Evolutionary conservation across 2,329 filamentous ascomycete species (phyloP).

Genomic region (Tolypocladium pustulatum): DNA sequence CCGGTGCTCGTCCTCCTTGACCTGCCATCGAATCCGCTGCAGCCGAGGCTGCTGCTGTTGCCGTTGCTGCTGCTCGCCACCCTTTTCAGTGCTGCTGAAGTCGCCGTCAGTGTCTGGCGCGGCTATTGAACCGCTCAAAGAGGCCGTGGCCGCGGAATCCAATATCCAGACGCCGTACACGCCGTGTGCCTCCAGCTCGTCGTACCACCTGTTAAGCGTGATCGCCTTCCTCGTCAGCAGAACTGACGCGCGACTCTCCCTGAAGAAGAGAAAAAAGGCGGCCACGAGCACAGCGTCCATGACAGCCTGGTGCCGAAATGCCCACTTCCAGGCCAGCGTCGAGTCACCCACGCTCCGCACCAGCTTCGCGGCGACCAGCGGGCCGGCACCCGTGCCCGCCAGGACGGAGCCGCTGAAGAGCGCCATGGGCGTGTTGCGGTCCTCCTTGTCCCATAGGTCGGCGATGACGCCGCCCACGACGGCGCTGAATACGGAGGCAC

Average conservation of each 20-base stretch:
- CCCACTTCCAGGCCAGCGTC: conserved; percentile 63
- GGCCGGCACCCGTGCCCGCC: conserved; percentile 69
- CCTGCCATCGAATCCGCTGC: conserved; percentile 64
- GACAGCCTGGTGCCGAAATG: conserved; percentile 80
- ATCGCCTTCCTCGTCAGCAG: conserved; percentile 66
- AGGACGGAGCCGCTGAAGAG: conserved; percentile 73
- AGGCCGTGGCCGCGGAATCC: conserved; percentile 8
- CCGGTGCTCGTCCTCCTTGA: conserved; percentile 68
- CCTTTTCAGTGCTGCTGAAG: neutral
- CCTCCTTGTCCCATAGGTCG: conserved; percentile 70
- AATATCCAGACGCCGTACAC: conserved; percentile 35
- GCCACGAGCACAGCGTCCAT: conserved; percentile 48
- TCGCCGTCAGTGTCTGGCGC: neutral
- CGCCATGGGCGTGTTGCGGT: conserved; percentile 83
- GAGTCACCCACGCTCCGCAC: conserved; percentile 43
- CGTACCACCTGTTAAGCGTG: conserved; percentile 70
- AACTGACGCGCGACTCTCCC: conserved; percentile 74
- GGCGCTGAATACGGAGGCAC: conserved; percentile 69
- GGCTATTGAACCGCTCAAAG: conserved; percentile 5
- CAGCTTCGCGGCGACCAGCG: conserved; percentile 61
- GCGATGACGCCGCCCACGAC: conserved; percentile 89
- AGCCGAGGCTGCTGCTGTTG: conserved; percentile 5
- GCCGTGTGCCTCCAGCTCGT: conserved; percentile 56
- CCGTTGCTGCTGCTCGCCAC: neutral
- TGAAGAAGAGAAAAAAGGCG: conserved; percentile 59